Evolutionary conservation across 2,329 filamentous ascomycete genomes (phyloP).

Genomic region (Colletotrichum sp.): DNA sequence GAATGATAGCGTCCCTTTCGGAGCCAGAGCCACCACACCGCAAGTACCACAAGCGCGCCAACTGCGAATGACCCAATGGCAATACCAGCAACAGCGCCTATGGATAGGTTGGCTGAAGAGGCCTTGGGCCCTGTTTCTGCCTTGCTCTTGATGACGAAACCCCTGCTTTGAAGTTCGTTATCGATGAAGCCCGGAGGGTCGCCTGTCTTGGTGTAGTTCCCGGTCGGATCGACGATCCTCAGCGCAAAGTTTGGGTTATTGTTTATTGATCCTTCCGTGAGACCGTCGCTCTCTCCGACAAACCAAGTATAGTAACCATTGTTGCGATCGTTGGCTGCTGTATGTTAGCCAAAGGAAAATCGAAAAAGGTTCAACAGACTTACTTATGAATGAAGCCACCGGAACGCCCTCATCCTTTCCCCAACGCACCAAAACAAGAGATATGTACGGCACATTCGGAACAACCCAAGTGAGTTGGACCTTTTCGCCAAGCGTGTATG

Average conservation of each 20-base stretch:
- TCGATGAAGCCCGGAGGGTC: slow-evolving; percentile 2
- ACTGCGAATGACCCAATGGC: neutral
- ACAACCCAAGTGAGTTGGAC: slow-evolving; percentile 1
- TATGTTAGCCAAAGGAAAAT: neutral
- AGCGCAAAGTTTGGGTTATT: slow-evolving; percentile 7
- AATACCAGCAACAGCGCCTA: neutral
- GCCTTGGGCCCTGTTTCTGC: neutral
- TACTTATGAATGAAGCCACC: slow-evolving; percentile 5
- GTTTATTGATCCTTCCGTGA: neutral
- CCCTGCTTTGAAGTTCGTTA: slow-evolving; percentile 1
- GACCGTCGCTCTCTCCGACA: neutral
- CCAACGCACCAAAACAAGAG: slow-evolving; percentile 13
- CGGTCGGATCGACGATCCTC: neutral
- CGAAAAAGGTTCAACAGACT: neutral
- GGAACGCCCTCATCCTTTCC: neutral
- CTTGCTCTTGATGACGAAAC: slow-evolving; percentile 2
- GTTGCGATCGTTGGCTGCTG: slow-evolving; percentile 3
- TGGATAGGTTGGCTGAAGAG: neutral
- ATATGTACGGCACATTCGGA: neutral
- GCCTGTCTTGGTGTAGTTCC: neutral
- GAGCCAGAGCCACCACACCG: neutral
- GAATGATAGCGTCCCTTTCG: neutral
- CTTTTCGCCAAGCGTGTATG: neutral
- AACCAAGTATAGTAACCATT: slow-evolving; percentile 9
- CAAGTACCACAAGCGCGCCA: neutral